Conservation (phyloP, 176 grass and related monocot genomes). For the Pontederia paniculata region DNA sequence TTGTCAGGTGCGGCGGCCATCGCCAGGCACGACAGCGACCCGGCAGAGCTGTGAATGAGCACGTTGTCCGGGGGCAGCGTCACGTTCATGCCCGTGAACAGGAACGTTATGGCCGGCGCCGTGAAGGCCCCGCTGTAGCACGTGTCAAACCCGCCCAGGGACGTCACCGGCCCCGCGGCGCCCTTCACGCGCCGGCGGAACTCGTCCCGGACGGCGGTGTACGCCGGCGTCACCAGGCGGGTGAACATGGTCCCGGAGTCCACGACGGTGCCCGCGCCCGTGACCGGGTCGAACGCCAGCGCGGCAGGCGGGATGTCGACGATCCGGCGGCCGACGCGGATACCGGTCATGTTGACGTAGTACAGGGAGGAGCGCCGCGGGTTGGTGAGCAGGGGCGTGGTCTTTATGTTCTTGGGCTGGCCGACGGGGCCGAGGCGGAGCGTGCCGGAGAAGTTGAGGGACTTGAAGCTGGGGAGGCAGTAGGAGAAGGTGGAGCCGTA, state of each 20-base stretch:
- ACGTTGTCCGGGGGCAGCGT: conserved; percentile 65
- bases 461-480: conserved; percentile 85
- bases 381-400: conserved; percentile 70
- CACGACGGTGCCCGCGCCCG: conserved; percentile 65
- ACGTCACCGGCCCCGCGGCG: conserved; percentile 28
- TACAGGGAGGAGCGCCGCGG: conserved; percentile 70
- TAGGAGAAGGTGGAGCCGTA: conserved; percentile 73
- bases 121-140: conserved; percentile 47
- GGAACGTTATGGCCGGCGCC: conserved; percentile 26
- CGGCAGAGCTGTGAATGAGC: conserved; percentile 56
- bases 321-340: conserved; percentile 54
- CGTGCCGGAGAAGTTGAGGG: conserved; percentile 80
- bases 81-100: conserved; percentile 44
- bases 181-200: conserved; percentile 40
- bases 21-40: conserved; percentile 47
- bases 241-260: conserved; percentile 94
- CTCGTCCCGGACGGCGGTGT: conserved; percentile 63
- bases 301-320: conserved; percentile 44
- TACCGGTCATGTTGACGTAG: conserved; percentile 82
- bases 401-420: conserved; percentile 70
- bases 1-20: conserved; percentile 47
- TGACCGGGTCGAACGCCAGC: conserved; percentile 55
- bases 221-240: conserved; percentile 55
- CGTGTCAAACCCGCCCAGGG: conserved; percentile 87
- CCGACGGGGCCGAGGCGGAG: conserved; percentile 59